Evolutionary conservation across 23 red algal species (phyloP).

Genomic region (Pyropia haitanensis): DNA sequence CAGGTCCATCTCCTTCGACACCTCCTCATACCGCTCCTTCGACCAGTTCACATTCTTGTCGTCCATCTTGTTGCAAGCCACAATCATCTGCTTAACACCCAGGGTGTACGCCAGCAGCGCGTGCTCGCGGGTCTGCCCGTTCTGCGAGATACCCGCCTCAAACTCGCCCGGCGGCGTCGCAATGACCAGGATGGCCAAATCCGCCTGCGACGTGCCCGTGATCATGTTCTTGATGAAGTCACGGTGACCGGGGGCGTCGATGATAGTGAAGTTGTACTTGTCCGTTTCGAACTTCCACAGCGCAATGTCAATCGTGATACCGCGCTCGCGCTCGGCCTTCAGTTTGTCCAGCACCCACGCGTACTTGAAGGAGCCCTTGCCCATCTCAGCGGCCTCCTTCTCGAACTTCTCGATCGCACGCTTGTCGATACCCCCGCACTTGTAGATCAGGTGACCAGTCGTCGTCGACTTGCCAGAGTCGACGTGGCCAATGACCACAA

Average conservation of each 20-base stretch:
- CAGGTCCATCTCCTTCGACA: slow-evolving; percentile 74
- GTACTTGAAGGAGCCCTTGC: slow-evolving; percentile 97
- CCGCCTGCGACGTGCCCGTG: slow-evolving; percentile 74
- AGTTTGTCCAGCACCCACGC: slow-evolving; percentile 90
- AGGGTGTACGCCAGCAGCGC: slow-evolving; percentile 70
- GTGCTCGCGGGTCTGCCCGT: slow-evolving; percentile 87
- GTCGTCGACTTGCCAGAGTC: slow-evolving; percentile 96
- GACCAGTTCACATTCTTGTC: slow-evolving; percentile 82
- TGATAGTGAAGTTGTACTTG: slow-evolving; percentile 68
- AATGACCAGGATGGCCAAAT: slow-evolving; percentile 82
- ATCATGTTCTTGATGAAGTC: slow-evolving; percentile 95
- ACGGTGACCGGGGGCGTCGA: slow-evolving; percentile 92
- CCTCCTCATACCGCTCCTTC: slow-evolving; percentile 86
- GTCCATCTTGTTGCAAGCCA: slow-evolving; percentile 99
- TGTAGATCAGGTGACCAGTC: slow-evolving; percentile 87
- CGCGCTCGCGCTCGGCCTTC: slow-evolving; percentile 79
- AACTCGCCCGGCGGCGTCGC: slow-evolving; percentile 61
- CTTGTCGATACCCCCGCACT: slow-evolving; percentile 84
- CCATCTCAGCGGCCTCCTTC: slow-evolving; percentile 94
- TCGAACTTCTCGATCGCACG: slow-evolving; percentile 96
- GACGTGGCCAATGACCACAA: slow-evolving; percentile 98
- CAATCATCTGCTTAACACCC: slow-evolving; percentile 90
- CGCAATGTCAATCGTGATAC: slow-evolving; percentile 85
- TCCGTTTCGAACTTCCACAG: slow-evolving; percentile 64
- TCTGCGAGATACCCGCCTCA: slow-evolving; percentile 67